These are phyloP conservation scores for Botryotinia globosa DNA, from an alignment of 2,329 filamentous ascomycete species.

Conservation along the genomic window DNA sequence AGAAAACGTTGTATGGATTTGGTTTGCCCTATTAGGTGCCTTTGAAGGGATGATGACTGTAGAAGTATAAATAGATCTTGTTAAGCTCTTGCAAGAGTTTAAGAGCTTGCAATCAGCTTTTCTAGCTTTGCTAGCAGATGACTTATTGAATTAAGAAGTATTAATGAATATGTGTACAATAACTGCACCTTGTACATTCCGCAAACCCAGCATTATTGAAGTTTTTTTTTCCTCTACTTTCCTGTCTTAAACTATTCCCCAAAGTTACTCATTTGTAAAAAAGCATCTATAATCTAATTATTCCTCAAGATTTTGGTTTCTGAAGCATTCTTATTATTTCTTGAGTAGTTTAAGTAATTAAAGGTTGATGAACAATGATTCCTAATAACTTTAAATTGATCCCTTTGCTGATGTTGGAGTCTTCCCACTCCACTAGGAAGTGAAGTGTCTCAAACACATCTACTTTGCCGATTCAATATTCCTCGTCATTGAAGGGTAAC, in stretches of 20 bases:
- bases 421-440: background rate
- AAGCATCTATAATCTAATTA: background rate
- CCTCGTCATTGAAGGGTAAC: background rate
- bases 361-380: background rate
- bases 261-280: background rate
- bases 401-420: background rate
- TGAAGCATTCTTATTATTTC: background rate
- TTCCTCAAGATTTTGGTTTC: background rate
- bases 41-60: constrained; percentile 9
- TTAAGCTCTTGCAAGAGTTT: constrained; percentile 1
- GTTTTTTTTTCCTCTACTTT: background rate
- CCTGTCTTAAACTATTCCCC: background rate
- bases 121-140: background rate
- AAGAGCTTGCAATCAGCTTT: background rate
- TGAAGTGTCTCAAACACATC: background rate
- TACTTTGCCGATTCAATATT: background rate
- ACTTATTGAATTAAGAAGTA: constrained; percentile 11
- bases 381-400: background rate
- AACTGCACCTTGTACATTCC: background rate
- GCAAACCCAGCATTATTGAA: background rate
- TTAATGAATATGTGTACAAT: background rate
- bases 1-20: background rate
- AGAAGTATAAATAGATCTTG: constrained; percentile 19
- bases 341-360: background rate
- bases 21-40: background rate